A percentile compares a stretch with the other conserved stretches of the same genome.
phyloP scores from a whole-genome alignment of 2,329 filamentous ascomycete species.

The Hortaea werneckii region DNA sequence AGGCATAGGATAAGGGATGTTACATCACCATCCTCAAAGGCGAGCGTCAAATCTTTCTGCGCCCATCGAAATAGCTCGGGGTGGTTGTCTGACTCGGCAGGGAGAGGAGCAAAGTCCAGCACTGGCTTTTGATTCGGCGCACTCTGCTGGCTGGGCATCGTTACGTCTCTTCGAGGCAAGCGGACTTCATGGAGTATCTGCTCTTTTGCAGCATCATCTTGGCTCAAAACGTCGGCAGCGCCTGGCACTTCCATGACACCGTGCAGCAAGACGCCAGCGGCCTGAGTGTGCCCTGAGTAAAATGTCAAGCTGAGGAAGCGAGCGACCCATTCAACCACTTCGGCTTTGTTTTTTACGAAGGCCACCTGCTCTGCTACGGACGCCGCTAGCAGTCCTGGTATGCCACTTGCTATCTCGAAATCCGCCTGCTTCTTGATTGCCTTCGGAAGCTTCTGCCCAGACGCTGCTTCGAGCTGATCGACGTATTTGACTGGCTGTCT shows the following conservation, averaged over 20 bases:
- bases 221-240: neutral
- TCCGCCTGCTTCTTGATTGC: neutral
- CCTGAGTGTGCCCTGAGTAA: neutral
- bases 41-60: constrained; percentile 65
- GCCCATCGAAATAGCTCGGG: constrained; percentile 52
- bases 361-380: constrained; percentile 69
- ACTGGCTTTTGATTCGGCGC: neutral
- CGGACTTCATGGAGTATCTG: neutral
- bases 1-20: constrained; percentile 63
- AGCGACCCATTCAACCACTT: constrained; percentile 11
- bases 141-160: neutral
- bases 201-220: neutral
- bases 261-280: neutral
- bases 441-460: neutral
- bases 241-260: neutral
- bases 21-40: constrained; percentile 67
- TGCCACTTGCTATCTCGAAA: neutral
- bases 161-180: neutral
- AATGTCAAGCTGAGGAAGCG: constrained; percentile 10
- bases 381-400: constrained; percentile 56
- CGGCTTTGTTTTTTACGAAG: constrained; percentile 35
- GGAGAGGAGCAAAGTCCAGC: constrained; percentile 25
- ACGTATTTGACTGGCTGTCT: constrained; percentile 75
- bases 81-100: constrained; percentile 34
- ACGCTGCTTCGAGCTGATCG: constrained; percentile 51